These are phyloP conservation scores for Phytophthora pistaciae DNA, from an alignment of 352 stramenopile species.

Conservation along the genomic window DNA sequence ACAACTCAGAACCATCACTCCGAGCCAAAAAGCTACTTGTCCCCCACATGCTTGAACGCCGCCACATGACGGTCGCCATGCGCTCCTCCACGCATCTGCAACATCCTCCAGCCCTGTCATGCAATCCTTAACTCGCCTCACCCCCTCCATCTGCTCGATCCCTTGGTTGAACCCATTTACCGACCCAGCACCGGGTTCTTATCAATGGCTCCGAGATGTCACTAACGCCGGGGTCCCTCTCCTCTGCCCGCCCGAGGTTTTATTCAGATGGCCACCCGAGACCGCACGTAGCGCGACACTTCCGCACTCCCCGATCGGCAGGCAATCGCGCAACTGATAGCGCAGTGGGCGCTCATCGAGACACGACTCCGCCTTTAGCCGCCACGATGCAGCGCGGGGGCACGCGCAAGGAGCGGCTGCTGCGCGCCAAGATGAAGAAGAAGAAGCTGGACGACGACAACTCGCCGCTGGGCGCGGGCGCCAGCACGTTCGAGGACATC, in stretches of 20 bases:
- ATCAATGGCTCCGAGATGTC: neutral
- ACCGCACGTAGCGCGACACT: neutral
- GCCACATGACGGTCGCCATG: neutral
- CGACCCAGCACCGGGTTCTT: slow-evolving; percentile 7
- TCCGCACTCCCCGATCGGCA: slow-evolving; percentile 31
- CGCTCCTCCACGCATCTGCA: neutral
- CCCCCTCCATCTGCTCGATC: neutral
- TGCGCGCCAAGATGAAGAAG: slow-evolving; percentile 91
- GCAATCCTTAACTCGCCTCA: neutral
- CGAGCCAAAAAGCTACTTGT: neutral
- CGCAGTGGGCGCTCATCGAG: slow-evolving; percentile 38
- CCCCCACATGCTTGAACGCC: neutral
- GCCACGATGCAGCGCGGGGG: slow-evolving; percentile 41
- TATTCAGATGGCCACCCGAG: slow-evolving; percentile 7
- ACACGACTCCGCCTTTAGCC: neutral
- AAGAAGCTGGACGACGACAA: slow-evolving; percentile 80
- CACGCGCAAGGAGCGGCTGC: slow-evolving; percentile 84
- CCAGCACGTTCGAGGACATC: slow-evolving; percentile 87
- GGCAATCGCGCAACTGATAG: slow-evolving; percentile 25
- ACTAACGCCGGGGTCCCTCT: slow-evolving; percentile 6
- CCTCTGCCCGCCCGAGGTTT: slow-evolving; percentile 24
- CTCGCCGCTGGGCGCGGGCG: slow-evolving; percentile 38
- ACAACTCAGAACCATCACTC: slow-evolving; percentile 22
- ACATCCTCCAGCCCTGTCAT: neutral
- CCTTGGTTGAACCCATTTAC: neutral